Conservation (phyloP, 73 alveolate species). For the Paramecium pentaurelia region DNA sequence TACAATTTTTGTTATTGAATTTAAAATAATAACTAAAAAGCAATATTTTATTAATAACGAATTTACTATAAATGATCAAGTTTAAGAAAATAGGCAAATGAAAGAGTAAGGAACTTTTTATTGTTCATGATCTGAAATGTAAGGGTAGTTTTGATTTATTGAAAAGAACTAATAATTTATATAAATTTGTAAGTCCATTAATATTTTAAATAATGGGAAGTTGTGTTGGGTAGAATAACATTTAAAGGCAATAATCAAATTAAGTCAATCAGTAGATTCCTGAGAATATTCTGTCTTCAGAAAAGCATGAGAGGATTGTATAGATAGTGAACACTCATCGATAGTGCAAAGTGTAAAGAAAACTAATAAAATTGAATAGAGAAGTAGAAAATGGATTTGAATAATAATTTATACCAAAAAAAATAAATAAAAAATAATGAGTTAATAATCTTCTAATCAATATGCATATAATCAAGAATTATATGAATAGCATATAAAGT, state of each 20-base stretch:
- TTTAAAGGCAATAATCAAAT: neutral
- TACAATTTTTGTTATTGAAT: no score
- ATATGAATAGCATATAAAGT: slow-evolving; percentile 15
- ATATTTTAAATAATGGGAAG: neutral
- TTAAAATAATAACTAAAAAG: no score
- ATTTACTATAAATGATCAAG: no score
- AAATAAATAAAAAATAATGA: neutral
- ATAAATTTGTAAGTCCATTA: neutral
- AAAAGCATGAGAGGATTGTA: neutral
- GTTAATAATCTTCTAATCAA: neutral
- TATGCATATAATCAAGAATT: neutral
- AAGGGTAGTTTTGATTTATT: neutral
- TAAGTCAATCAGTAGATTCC: neutral
- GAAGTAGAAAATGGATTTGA: neutral
- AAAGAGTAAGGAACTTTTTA: no score
- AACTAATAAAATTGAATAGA: neutral
- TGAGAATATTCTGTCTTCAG: neutral
- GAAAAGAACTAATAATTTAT: neutral
- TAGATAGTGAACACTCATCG: neutral
- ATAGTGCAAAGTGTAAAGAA: neutral
- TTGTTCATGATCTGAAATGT: neutral
- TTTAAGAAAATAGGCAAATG: no score
- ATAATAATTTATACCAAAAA: slow-evolving; percentile 15
- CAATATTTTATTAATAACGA: no score
- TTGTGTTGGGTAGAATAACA: neutral